Conservation (phyloP, 495 filamentous ascomycete species). For the Terfezia boudieri region DNA sequence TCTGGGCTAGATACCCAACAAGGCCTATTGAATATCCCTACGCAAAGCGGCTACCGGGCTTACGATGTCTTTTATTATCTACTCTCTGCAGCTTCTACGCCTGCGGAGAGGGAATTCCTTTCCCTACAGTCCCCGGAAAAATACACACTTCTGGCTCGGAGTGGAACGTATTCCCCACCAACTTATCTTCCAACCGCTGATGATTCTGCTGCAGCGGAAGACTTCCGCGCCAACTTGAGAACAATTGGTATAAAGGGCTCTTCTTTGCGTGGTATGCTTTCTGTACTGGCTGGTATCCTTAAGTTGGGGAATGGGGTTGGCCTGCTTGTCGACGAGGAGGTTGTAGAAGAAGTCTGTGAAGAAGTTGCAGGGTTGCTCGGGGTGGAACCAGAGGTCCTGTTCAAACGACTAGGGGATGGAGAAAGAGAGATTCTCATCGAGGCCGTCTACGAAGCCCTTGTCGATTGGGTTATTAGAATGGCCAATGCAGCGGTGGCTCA, state of each 20-base stretch:
- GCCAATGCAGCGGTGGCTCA: conserved; percentile 71
- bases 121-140: conserved; percentile 54
- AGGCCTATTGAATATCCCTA: conserved; percentile 61
- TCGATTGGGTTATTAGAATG: conserved; percentile 79
- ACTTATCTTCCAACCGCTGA: conserved; percentile 82
- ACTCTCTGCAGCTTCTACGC: conserved; percentile 68
- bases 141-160: conserved; percentile 59
- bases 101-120: conserved; percentile 79
- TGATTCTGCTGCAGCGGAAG: conserved; percentile 79
- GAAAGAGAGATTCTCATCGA: conserved; percentile 65
- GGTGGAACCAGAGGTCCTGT: conserved; percentile 63
- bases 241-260: conserved; percentile 80
- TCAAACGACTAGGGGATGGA: conserved; percentile 53
- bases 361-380: conserved; percentile 73
- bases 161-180: conserved; percentile 68
- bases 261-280: conserved; percentile 55
- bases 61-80: conserved; percentile 98
- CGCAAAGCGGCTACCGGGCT: conserved; percentile 65
- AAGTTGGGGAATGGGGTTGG: conserved; percentile 82
- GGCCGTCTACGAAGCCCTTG: conserved; percentile 78
- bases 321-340: conserved; percentile 65
- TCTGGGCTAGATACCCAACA: conserved; percentile 68
- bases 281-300: conserved; percentile 61
- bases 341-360: conserved; percentile 66
- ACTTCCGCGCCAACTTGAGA: conserved; percentile 64